Evolutionary conservation across 2,329 filamentous ascomycete species (phyloP), one percentile per base, ranked within the genome.

Genomic region (Hortaea sp.): DNA sequence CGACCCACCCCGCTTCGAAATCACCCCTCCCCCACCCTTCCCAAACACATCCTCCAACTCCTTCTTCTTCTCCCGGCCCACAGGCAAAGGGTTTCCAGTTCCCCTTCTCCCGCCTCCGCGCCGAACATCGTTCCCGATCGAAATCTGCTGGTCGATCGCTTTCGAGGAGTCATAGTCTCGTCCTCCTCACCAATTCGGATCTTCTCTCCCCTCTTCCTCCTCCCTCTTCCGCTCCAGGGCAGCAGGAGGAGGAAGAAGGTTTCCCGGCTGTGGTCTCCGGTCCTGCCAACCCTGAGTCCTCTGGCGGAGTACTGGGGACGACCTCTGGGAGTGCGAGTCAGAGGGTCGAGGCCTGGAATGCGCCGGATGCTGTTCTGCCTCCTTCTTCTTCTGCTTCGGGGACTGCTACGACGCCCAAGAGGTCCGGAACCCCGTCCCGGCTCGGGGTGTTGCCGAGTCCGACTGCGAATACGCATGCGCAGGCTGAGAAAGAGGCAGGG

Each of bases 401-500:
- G 20, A 51, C 54, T 7, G 50, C 49, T 6, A 44, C 47, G 12
- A 53, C 49, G 28, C 10, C 35, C 38, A 40, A 30, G 44, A 29
- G 41, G 28, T 29, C 41, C 34, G 34, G 37, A 35, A 12, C 42
- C 46, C 48, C 45, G 39, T 38, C 34, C n/a, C 49, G 60, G 13
- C 42, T 62, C 34, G 60, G 60, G 5, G 52, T 63, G 2, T 39
- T 63, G 45, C 60, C 60, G 30, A 57, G 53, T 53, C 60, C 60
- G n/a, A 53, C 51, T 10, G 53, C 49, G 12, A 28, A 42, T 12
- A 42, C 39, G 28, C 32, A 29, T 35, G 12, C 30, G 34, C 7
- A 20, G 20, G 20, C 2, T 20, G 20, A 20, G 20, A 4, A 20
- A 20, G 20, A 20, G 20, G 20, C 2, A 4, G 20, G 20, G 20